These are phyloP conservation scores for Zizania latifolia DNA, from an alignment of 176 grass and related monocot genomes.

Conservation along the genomic window DNA sequence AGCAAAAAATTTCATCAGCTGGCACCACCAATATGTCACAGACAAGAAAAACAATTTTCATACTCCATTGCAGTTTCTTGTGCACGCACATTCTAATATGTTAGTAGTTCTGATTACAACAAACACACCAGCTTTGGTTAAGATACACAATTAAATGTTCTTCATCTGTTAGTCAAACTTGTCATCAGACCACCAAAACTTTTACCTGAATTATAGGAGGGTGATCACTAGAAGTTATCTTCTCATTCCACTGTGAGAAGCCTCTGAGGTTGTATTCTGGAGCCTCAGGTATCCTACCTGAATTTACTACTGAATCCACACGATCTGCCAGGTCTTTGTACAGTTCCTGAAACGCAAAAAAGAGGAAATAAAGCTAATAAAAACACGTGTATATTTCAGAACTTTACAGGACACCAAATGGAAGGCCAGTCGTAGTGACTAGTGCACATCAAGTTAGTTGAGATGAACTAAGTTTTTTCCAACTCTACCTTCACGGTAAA, in stretches of 20 bases:
- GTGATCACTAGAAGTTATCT: conserved; percentile 43
- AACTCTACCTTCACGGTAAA: conserved; percentile 51
- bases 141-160: background rate
- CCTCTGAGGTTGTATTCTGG: conserved; percentile 10
- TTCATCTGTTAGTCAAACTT: background rate
- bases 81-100: background rate
- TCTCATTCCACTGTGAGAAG: conserved; percentile 52
- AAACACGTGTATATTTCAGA: background rate
- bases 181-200: background rate
- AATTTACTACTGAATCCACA: conserved; percentile 30
- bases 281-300: conserved; percentile 43
- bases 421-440: background rate
- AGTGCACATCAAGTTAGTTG: background rate
- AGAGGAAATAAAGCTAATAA: background rate
- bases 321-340: conserved; percentile 44
- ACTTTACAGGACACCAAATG: background rate
- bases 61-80: background rate
- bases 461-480: conserved; percentile 6
- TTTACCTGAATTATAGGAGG: conserved; percentile 58
- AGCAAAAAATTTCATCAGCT: conserved; percentile 24
- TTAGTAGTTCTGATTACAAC: background rate
- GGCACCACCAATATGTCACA: background rate
- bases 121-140: background rate
- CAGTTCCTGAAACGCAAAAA: conserved; percentile 40
- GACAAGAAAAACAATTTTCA: background rate